These are phyloP conservation scores for Phytophthora sp. DNA, from an alignment of 352 stramenopile species.

Conservation along the genomic window DNA sequence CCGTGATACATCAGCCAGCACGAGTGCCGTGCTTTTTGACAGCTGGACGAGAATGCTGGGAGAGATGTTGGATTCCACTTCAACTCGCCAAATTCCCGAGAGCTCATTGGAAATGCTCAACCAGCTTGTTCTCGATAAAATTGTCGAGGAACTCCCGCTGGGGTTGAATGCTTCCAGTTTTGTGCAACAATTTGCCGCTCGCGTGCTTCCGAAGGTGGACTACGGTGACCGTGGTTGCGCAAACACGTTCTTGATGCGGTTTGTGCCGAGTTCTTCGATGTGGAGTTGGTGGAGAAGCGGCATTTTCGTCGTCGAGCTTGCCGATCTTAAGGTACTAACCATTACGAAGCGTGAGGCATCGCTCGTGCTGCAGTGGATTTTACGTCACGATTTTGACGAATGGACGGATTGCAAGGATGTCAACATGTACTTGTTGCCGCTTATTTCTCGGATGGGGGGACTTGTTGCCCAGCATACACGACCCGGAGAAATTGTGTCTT, in stretches of 20 bases:
- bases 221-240: constrained; percentile 16
- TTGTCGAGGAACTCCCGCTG: constrained; percentile 33
- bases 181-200: constrained; percentile 34
- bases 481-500: constrained; percentile 33
- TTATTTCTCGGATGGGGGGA: constrained; percentile 25
- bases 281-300: constrained; percentile 48
- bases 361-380: constrained; percentile 38
- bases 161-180: constrained; percentile 5
- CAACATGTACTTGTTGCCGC: constrained; percentile 13
- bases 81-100: constrained; percentile 9
- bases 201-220: constrained; percentile 32
- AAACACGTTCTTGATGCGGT: constrained; percentile 20
- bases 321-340: constrained; percentile 8
- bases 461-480: constrained; percentile 24
- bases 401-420: constrained; percentile 25
- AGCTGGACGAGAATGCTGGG: constrained; percentile 34
- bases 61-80: constrained; percentile 12
- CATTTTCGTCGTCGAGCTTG: constrained; percentile 32
- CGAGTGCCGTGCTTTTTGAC: constrained; percentile 28
- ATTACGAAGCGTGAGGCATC: constrained; percentile 33
- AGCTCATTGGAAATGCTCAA: constrained; percentile 24
- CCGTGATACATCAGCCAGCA: constrained; percentile 8
- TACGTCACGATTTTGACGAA: constrained; percentile 42
- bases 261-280: not conserved
- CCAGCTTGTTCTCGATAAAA: constrained; percentile 19